These are phyloP conservation scores for Corchorus olitorius DNA, from an alignment of 345 rosid species.

Conservation along the genomic window DNA sequence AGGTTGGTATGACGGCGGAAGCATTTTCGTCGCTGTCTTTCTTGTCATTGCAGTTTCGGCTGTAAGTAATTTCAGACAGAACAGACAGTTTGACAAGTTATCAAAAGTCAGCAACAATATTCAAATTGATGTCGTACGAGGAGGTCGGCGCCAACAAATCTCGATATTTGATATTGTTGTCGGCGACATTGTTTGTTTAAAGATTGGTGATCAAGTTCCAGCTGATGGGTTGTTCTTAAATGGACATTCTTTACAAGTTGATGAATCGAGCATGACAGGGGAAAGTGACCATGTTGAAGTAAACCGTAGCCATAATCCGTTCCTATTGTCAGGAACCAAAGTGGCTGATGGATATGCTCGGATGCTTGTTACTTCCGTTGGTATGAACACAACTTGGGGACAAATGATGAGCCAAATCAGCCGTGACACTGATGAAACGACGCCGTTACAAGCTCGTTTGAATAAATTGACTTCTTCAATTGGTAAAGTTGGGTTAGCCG, in stretches of 20 bases:
- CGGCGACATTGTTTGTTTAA: slow-evolving; percentile 58
- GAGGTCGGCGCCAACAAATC: slow-evolving; percentile 43
- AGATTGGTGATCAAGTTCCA: slow-evolving; percentile 70
- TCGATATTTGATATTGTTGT: slow-evolving; percentile 66
- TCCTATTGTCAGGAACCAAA: slow-evolving; percentile 63
- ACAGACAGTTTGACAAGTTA: slow-evolving; percentile 52
- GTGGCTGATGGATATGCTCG: slow-evolving; percentile 54
- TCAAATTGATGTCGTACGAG: slow-evolving; percentile 52
- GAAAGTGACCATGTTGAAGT: slow-evolving; percentile 56
- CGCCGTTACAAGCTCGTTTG: slow-evolving; percentile 70
- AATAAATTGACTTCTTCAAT: slow-evolving; percentile 65
- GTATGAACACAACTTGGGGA: slow-evolving; percentile 78
- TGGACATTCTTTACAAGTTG: slow-evolving; percentile 52
- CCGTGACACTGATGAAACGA: slow-evolving; percentile 44
- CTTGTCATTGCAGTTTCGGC: slow-evolving; percentile 58
- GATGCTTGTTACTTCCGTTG: slow-evolving; percentile 73
- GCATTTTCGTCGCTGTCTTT: slow-evolving; percentile 60
- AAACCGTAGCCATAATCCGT: slow-evolving; percentile 37
- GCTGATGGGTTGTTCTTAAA: slow-evolving; percentile 64
- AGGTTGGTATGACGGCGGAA: slow-evolving; percentile 81
- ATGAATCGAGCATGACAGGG: slow-evolving; percentile 73
- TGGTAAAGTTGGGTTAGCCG: slow-evolving; percentile 62
- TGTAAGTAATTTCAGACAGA: slow-evolving; percentile 50
- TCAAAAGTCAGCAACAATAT: slow-evolving; percentile 57
- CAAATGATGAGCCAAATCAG: slow-evolving; percentile 70